phyloP scores from a whole-genome alignment of 176 grass and related monocot species.

The Dendrocalamus sinicus region DNA sequence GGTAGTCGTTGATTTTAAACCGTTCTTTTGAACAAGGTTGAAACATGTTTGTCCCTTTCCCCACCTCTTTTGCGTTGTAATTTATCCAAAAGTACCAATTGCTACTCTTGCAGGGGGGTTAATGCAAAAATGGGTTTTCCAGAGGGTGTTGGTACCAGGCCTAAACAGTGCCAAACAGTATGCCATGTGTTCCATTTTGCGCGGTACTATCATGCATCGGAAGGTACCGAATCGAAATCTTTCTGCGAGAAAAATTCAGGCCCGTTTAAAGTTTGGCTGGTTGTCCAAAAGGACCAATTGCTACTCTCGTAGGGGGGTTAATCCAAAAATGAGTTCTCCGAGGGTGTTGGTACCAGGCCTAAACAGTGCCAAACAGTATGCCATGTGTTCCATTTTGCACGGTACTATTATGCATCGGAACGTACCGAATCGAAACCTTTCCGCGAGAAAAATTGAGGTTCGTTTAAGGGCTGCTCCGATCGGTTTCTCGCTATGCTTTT shows the following conservation, averaged over 20 bases:
- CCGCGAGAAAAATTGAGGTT: not conserved
- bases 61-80: not conserved
- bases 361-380: slow-evolving; percentile 31
- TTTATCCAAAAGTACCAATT: too few relatives aligned
- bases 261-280: not conserved
- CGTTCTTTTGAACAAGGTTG: not conserved
- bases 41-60: not conserved
- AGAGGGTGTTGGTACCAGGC: not conserved
- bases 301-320: not conserved
- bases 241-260: not conserved
- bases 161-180: slow-evolving; percentile 28
- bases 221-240: slow-evolving; percentile 22
- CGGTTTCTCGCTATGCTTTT: too few relatives aligned
- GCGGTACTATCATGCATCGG: slow-evolving; percentile 29
- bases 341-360: not conserved
- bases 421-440: slow-evolving; percentile 15
- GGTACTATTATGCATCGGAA: slow-evolving; percentile 31
- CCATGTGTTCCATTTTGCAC: slow-evolving; percentile 4
- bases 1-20: not conserved
- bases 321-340: not conserved
- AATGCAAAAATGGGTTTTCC: not conserved
- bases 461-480: not conserved
- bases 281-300: not conserved
- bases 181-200: slow-evolving; percentile 8
- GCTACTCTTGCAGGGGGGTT: not conserved